Evolutionary conservation across 2,329 filamentous ascomycete genomes (phyloP), one percentile per base, ranked within the genome.

Genomic region (Fusarium brachygibbosum): DNA sequence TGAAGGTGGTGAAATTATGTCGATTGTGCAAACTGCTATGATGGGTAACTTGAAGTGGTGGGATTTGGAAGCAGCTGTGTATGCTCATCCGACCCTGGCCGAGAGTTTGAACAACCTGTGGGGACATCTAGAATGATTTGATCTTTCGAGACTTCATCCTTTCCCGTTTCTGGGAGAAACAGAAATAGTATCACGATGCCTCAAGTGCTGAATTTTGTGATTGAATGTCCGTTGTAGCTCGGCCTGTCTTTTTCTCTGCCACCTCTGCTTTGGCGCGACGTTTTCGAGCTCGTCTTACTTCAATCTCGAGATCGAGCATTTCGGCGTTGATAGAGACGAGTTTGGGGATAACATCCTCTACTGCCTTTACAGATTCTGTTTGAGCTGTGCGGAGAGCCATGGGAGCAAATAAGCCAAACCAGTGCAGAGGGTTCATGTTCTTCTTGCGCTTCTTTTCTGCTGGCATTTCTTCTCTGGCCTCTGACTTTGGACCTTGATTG

Each of bases 241-340:
- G 61, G 16, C 58, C 60, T 34, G 74, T 72, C 52, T 72, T 72
- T 68, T 77, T 81, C 21, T 75, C 74, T 14, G 77, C 77, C 5
- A 76, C 77, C 63, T 81, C 80, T 2, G 80, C 81, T 76, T 87
- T 88, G 28, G 82, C 82, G 35, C 85, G 79, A 78, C 77, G 84
- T 80, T 89, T 89, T 59, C 84, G 80, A 35, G 85, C 86, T 59
- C 90, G 82, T 37, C 90, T 84, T 55, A 95, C 88, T 69, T 91
- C 86, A 52, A 90, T 88, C 80, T 94, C 91, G 7, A 92, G 76
- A n/a, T 80, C 79, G 16, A 83, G 82, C 86, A 95, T 88, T 72
- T 88, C 84, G 29, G 83, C 82, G 35, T 84, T 82, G n/a, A 92
- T 77, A 2, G 84, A 85, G 9, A 84, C 84, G 11, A 93, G 80